Evolutionary conservation across 192 early-diverging fungal species (phyloP).

Genomic region (Entomortierella beljakovae): DNA sequence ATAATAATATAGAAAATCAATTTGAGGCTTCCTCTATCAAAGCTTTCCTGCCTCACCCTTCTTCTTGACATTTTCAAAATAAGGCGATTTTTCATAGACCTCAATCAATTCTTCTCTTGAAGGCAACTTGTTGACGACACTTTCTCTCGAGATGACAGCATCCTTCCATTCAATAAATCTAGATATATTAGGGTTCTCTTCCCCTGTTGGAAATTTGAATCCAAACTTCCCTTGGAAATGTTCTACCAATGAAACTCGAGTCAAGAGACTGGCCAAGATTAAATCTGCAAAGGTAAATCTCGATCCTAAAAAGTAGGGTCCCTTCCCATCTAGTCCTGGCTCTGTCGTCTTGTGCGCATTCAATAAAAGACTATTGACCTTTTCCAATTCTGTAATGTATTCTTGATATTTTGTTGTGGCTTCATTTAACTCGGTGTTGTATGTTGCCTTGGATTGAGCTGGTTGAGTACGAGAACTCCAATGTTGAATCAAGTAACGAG

Average conservation of each 20-base stretch:
- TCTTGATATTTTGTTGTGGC: constrained; percentile 19
- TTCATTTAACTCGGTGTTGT: constrained; percentile 8
- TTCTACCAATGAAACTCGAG: constrained; percentile 37
- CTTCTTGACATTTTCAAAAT: no score
- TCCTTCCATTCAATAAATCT: constrained; percentile 48
- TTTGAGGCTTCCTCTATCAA: no score
- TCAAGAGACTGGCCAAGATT: constrained; percentile 54
- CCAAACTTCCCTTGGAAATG: constrained; percentile 14
- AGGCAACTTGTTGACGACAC: constrained; percentile 7
- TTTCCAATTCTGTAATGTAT: constrained; percentile 29
- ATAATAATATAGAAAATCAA: no score
- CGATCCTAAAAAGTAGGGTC: constrained; percentile 58
- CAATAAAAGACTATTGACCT: constrained; percentile 23
- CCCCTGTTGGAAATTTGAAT: constrained; percentile 17
- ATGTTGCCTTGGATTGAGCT: constrained; percentile 25
- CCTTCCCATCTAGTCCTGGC: constrained; percentile 16
- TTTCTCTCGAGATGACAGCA: constrained; percentile 15
- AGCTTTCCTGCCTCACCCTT: not conserved
- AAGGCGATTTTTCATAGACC: constrained; percentile 6
- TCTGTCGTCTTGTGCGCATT: constrained; percentile 8
- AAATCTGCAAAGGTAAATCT: constrained; percentile 60
- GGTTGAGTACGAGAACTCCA: constrained; percentile 28
- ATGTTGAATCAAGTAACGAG: constrained; percentile 57
- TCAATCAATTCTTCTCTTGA: constrained; percentile 15
- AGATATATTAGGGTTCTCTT: constrained; percentile 26